These are phyloP conservation scores for Pythium inflatum DNA, from an alignment of 352 stramenopile species.

Conservation along the genomic window DNA sequence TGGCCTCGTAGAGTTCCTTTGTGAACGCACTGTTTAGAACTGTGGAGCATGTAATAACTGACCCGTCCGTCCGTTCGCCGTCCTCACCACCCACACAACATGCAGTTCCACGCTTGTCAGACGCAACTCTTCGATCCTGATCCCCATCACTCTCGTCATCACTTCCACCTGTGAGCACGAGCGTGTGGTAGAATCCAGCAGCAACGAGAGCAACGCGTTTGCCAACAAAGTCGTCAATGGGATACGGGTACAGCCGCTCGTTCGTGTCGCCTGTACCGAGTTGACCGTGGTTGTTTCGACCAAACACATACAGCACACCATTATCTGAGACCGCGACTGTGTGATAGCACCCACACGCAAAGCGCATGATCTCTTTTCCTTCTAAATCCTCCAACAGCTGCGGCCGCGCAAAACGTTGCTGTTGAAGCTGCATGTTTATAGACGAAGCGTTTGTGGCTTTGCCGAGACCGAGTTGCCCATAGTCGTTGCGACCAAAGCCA, in stretches of 20 bases:
- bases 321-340: conserved; percentile 84
- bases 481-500: conserved; percentile 93
- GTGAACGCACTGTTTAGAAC: conserved; percentile 1
- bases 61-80: background rate
- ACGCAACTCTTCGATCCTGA: background rate
- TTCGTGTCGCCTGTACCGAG: conserved; percentile 90
- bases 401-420: conserved; percentile 65
- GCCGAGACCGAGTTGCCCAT: conserved; percentile 91
- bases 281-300: conserved; percentile 92
- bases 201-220: conserved; percentile 89
- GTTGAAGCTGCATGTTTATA: conserved; percentile 66
- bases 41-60: background rate
- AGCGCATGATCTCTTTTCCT: conserved; percentile 84
- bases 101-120: too few species aligned
- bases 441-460: conserved; percentile 37
- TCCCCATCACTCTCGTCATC: conserved; percentile 54
- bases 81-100: background rate
- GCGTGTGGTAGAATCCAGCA: conserved; percentile 93
- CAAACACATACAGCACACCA: conserved; percentile 85
- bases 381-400: conserved; percentile 72
- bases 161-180: conserved; percentile 85
- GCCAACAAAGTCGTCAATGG: conserved; percentile 90
- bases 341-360: conserved; percentile 88
- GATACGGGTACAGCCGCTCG: conserved; percentile 84
- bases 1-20: conserved; percentile 1